A percentile compares a stretch with the other conserved stretches of the same genome.
Conservation (phyloP, 192 early-diverging fungal genomes). For the Mortierella claussenii region DNA sequence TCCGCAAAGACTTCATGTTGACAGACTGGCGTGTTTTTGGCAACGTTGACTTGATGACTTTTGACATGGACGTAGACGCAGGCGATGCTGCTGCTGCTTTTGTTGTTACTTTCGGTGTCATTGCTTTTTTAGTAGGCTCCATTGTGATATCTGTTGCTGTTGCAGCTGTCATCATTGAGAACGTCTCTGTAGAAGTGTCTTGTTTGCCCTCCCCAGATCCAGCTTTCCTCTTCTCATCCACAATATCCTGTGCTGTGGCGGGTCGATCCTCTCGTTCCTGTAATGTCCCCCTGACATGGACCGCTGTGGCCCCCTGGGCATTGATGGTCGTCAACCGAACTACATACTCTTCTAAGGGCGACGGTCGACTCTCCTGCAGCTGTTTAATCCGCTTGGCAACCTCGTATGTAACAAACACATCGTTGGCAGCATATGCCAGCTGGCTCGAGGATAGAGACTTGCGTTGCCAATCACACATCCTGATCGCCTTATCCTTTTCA, state of each 20-base stretch:
- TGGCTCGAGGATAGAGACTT: conserved; percentile 3
- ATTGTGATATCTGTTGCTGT: background rate
- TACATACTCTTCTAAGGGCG: conserved; percentile 5
- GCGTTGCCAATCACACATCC: conserved; percentile 44
- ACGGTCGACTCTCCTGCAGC: conserved; percentile 9
- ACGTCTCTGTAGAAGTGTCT: background rate
- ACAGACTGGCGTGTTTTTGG: no score
- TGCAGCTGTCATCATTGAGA: background rate
- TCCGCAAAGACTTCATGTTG: no score
- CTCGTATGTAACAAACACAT: conserved; percentile 49
- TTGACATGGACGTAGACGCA: background rate
- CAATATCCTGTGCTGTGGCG: conserved; percentile 9
- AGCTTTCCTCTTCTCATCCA: background rate
- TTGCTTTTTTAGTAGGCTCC: background rate
- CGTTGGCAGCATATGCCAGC: conserved; percentile 44
- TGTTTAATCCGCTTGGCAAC: conserved; percentile 33
- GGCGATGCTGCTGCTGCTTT: background rate
- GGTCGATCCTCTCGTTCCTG: conserved; percentile 20
- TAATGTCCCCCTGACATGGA: conserved; percentile 21
- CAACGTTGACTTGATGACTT: no score
- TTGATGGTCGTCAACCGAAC: conserved; percentile 14
- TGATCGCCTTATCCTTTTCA: conserved; percentile 8
- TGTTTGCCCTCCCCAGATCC: no score
- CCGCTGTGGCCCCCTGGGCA: background rate
- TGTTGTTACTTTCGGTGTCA: background rate